Evolutionary conservation across 805 yeast species (phyloP), one percentile per base, ranked within the genome.

Genomic region (Allodekkera sacchari): DNA sequence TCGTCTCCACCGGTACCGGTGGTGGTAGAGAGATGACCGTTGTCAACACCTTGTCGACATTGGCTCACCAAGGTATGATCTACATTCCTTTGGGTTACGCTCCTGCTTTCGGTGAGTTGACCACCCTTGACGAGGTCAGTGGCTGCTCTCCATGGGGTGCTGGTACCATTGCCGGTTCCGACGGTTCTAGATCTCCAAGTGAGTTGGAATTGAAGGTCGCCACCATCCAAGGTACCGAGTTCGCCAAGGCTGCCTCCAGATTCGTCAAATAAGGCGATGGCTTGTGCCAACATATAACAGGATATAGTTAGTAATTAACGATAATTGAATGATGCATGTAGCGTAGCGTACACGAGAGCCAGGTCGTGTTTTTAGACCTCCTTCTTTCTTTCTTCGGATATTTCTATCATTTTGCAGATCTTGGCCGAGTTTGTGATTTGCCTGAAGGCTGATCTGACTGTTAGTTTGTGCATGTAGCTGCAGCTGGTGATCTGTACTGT

Each of bases 91-190:
- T 83, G 46, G 95, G 95, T 51, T 72, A 71, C 61, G 74, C 68
- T 32, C 57, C 66, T 22, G 67, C 64, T 25, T 74, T 75, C 52
- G 67, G 71, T 30, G 68, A 70, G 37, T 55, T 76, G 45, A 52
- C 68, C 30, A 68, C 68, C 55, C 50, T 79, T 36, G 67, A 64
- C 14, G 88, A 78, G 61, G 66, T 70, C 35, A 88, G 79, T 52
- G 94, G 94, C 48, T 79, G 81, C 47, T 73, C 88, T 34, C 72
- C 94, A 32, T 84, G 85, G 81, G 94, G 94, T 59, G 85, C 94
- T 27, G 92, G 89, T 51, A 63, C 83, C 36, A 66, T 69, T 43
- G 84, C 94, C 22, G 89, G 80, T 42, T 61, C 74, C 16, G 85
- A 79, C 50, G 94, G 94, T 45, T 70, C 84, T 25, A 77, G 89